Evolutionary conservation across 2,329 filamentous ascomycete species (phyloP), one percentile per base, ranked within the genome.

Genomic region (Thelonectria rubi): DNA sequence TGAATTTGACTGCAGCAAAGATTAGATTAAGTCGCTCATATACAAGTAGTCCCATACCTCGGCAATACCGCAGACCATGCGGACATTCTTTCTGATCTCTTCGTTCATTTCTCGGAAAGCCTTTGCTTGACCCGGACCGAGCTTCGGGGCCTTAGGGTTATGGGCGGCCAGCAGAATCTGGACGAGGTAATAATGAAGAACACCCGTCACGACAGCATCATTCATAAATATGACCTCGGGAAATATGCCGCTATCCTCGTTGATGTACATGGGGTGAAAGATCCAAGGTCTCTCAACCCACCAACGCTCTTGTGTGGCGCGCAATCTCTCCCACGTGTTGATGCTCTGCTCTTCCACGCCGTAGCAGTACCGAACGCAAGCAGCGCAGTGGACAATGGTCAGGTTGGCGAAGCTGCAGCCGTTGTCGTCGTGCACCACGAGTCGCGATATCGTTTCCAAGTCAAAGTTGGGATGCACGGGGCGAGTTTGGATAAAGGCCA

Each of bases 401-500:
- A 67, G 26, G 12, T 74, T 74, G 2, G 72, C 71, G 20, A 70
- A 72, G 5, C 56, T 63, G 20, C 70, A 74, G 15, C 69, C 70
- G 0, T 66, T 65, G 1, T 73, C 71, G 15, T 71, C 69, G 1
- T 66, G 59, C 10, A 69, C 61, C 1, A 71, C 65, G 6, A 68
- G 59, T 1, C 63, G 60, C 0, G 61, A 65, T 5, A 72, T 69
- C 18, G 64, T 67, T 9, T 72, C 66, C 4, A 72, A 5, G 2
- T 60, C 68, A 46, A 72, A 72, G 49, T 71, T 74, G 9, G 70
- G 64, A 17, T 74, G 66, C 1, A 74, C 72, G 0, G 71, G 66
- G 1, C 72, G 70, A 1, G 65, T 63, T n/a, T 74, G 72, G 21
- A 72, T 67, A 17, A 74, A 72, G 3, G 72, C 70, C 70, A 73